These are phyloP conservation scores for Nicotiana sylvestris DNA, from an alignment of 257 asterid genomes.

Conservation along the genomic window DNA sequence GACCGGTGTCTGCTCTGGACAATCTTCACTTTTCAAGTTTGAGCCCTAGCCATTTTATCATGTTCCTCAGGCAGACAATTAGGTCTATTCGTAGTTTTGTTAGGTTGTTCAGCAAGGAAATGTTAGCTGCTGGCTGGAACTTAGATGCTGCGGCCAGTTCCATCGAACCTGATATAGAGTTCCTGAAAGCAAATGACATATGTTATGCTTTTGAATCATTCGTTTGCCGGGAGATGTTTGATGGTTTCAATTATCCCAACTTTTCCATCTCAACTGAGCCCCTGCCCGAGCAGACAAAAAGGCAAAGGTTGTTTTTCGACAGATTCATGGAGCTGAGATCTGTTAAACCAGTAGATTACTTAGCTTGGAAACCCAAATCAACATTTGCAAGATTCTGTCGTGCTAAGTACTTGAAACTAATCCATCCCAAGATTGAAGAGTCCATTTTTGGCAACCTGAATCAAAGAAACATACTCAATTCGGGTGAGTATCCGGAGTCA, in stretches of 20 bases:
- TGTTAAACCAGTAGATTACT: conserved; percentile 47
- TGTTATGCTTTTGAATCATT: conserved; percentile 74
- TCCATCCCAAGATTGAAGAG: conserved; percentile 67
- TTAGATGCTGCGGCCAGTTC: conserved; percentile 60
- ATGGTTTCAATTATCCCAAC: conserved; percentile 47
- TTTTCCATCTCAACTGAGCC: conserved; percentile 31
- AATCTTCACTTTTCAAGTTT: conserved; percentile 35
- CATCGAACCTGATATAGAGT: conserved; percentile 48
- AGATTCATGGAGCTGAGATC: conserved; percentile 54
- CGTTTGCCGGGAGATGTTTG: conserved; percentile 66
- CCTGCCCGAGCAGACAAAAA: conserved; percentile 17
- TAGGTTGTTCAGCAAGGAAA: conserved; percentile 41
- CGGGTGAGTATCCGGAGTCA: conserved; percentile 58
- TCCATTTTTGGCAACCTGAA: conserved; percentile 54
- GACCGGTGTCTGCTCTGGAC: conserved; percentile 33
- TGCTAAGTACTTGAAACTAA: conserved; percentile 39
- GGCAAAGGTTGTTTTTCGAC: conserved; percentile 31
- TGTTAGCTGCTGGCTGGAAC: conserved; percentile 78
- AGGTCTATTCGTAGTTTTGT: conserved; percentile 65
- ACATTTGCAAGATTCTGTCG: conserved; percentile 55
- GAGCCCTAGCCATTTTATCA: conserved; percentile 49
- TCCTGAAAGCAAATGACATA: conserved; percentile 41
- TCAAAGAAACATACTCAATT: conserved; percentile 37
- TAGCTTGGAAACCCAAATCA: conserved; percentile 74
- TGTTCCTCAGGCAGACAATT: conserved; percentile 33